Evolutionary conservation across 805 yeast species (phyloP), one percentile per base, ranked within the genome.

Genomic region (Barnettozyma pratensis): DNA sequence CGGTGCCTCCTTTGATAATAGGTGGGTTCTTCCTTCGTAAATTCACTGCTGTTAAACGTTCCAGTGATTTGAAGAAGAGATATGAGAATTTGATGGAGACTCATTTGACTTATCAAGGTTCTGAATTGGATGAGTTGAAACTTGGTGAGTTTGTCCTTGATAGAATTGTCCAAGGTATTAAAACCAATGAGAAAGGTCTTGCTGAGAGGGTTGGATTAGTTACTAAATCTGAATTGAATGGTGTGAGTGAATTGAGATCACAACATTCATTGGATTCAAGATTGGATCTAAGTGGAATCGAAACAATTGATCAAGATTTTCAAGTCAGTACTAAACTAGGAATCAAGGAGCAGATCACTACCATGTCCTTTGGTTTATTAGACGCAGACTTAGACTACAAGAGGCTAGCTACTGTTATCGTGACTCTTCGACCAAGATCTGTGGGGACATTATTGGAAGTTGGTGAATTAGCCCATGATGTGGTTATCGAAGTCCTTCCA

Each of bases 1-100:
- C 57, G 1, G 45, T 54, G 1, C 64, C 64, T 3, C 63, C 63
- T 1, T 35, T 61, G 42, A 34, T 57, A 14, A 37, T 58, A 28
- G 60, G 59, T 39, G 57, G 56, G 7, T 50, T 50, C 34, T 42
- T 61, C 12, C 4, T 55, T 7, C 34, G 47, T 4, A 54, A 47
- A 28, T 37, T 48, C 27, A 37, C 35, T 9, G 19, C 44, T 12
- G 51, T 51, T 34, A 54, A 45, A 14, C 41, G 57, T 34, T 37
- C 43, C 2, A 31, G 29, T 3, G 59, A 53, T 4, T 47, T 60
- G 55, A 30, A 42, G 7, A 14, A 37, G 11, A 42, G 55, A 25
- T 57, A 58, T 55, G 43, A 49, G 5, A 31, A 44, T 4, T 10
- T 58, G 35, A 11, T 47, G 12, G 42, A 51, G 5, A 54, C 58